Evolutionary conservation across 768 basidiomycete species (phyloP), one percentile per base, ranked within the genome.

Genomic region (Naematelia encephala): DNA sequence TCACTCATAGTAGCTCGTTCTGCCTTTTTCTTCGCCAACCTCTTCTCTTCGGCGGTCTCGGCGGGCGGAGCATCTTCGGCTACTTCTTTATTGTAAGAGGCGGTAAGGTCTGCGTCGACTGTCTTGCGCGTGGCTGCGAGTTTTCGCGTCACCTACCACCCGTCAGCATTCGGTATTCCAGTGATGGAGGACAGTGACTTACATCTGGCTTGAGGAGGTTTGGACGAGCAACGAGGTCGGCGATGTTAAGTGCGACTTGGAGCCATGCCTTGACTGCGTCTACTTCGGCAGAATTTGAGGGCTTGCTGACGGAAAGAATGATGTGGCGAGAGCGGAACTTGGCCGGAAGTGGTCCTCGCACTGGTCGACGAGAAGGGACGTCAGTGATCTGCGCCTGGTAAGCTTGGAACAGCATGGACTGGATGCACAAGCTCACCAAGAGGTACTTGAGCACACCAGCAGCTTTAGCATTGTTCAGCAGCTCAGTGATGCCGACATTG

Each of bases 401-500:
- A 28, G 44, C 25, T 3, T 28, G 42, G 2, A 12, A n/a, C 22
- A 2, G n/a, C 5, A 16, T 28, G 44, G 47, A 29, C 13, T 43
- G 26, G 8, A 28, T 25, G 25, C 22, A 14, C 19, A 42, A 10
- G 81, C 85, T 64, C 61, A 90, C 88, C 48, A 90, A 85, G 64
- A 94, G 82, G 34, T 88, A 91, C 66, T 88, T 87, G 82, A 96
- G 90, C 80, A 89, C 86, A 39, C 85, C 82, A 48, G 83, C 81
- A 48, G 86, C 80, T 51, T 82, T 82, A 26, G 88, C 84, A 64
- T 88, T 81, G 51, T 83, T 80, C 54, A 94, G 80, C n/a, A 82
- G 77, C 25, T 82, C 78, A 53, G 82, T 63, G 26, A 94, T 78
- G 79, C 82, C 74, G 64, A 81, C 78, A 29, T 80, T 79, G 73